Conservation (phyloP, 139 green algal genomes). For the Micromonas commoda region DNA sequence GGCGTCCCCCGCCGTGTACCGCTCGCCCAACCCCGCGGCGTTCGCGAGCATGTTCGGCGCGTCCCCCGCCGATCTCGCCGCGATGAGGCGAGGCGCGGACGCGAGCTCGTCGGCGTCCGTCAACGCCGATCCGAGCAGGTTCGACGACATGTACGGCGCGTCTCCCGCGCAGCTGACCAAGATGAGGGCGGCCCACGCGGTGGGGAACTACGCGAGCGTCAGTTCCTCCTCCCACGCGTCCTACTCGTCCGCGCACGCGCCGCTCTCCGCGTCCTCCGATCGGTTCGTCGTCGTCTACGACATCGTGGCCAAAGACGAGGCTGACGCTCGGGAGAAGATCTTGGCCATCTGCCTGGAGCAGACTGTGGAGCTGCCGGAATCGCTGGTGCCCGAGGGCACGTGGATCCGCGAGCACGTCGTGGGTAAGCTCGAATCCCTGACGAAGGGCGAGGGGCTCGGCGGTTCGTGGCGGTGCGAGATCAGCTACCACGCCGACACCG, state of each 20-base stretch:
- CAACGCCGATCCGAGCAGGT: neutral
- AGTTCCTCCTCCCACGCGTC: neutral
- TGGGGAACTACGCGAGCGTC: neutral
- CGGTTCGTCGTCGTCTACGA: conserved; percentile 7
- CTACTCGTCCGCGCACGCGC: neutral
- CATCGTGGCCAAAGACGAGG: neutral
- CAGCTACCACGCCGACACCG: conserved; percentile 34
- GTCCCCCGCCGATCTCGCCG: neutral
- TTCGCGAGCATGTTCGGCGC: neutral
- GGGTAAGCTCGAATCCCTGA: conserved; percentile 21
- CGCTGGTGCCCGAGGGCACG: conserved; percentile 15
- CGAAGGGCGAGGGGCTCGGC: neutral
- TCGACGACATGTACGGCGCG: conserved; percentile 11
- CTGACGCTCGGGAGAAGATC: neutral
- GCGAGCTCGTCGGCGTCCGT: too few species aligned
- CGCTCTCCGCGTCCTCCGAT: neutral
- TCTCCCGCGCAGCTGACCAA: conserved; percentile 8
- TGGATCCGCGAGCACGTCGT: conserved; percentile 34
- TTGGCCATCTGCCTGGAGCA: conserved; percentile 35
- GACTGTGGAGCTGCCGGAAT: conserved; percentile 35
- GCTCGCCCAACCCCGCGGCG: too few species aligned
- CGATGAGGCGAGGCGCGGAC: neutral
- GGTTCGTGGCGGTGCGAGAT: neutral
- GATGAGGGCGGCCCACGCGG: neutral
- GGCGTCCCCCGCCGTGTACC: too few species aligned